These are phyloP conservation scores for Ettlia oleoabundans DNA, from an alignment of 139 green algal genomes.

Conservation along the genomic window DNA sequence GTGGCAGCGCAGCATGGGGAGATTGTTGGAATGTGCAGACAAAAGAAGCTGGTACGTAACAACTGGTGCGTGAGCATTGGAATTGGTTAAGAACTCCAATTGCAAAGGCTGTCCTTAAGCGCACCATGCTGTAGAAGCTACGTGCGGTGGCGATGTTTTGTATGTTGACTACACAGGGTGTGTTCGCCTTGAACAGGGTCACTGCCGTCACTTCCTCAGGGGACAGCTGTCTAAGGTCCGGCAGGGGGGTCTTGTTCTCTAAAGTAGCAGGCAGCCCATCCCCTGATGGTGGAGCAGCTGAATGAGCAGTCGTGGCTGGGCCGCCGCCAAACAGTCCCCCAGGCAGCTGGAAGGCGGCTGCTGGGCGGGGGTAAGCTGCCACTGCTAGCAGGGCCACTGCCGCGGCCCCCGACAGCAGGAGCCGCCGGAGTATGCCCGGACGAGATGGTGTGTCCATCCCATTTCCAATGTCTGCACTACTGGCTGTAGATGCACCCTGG, in stretches of 20 bases:
- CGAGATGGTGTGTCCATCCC: too few species aligned
- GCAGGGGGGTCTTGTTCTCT: constrained; percentile 42
- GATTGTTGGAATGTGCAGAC: background rate
- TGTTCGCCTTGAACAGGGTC: constrained; percentile 63
- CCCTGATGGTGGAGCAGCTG: background rate
- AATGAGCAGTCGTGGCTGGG: background rate
- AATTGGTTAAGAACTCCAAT: too few species aligned
- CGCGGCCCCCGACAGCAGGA: background rate
- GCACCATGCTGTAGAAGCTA: constrained; percentile 44
- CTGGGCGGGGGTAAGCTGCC: background rate
- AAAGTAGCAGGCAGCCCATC: constrained; percentile 19
- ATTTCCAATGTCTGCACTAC: too few species aligned
- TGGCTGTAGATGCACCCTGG: background rate
- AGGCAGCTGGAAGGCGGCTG: constrained; percentile 9
- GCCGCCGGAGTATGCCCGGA: background rate
- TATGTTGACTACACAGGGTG: constrained; percentile 73
- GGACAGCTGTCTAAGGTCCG: constrained; percentile 40
- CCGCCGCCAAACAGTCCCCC: constrained; percentile 9
- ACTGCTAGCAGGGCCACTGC: background rate
- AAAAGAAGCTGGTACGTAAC: too few species aligned
- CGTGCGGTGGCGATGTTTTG: constrained; percentile 49
- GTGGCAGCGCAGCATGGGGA: background rate
- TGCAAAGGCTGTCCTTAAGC: too few species aligned
- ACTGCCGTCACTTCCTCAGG: constrained; percentile 57
- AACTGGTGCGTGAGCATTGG: too few species aligned